These are phyloP conservation scores for Aspergillus puulaauensis DNA, from an alignment of 2,329 filamentous ascomycete genomes.

Conservation along the genomic window DNA sequence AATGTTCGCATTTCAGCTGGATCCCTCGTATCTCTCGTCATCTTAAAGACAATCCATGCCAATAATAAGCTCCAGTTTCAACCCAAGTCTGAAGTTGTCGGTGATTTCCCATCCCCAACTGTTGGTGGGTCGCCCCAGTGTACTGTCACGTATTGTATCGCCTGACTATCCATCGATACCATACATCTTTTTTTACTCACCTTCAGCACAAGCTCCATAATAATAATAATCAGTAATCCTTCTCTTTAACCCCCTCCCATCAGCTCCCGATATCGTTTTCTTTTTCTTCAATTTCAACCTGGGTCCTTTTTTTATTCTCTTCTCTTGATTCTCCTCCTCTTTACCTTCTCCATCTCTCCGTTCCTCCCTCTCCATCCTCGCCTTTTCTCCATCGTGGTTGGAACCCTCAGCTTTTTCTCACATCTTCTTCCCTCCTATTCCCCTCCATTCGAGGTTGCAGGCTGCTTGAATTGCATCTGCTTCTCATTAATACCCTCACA, in stretches of 20 bases:
- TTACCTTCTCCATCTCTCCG: conserved; percentile 12
- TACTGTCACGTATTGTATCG: conserved; percentile 12
- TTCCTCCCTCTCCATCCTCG: conserved; percentile 15
- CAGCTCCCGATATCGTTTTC: conserved; percentile 20
- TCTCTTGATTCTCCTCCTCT: conserved; percentile 11
- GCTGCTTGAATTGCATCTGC: neutral
- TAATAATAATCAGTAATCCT: conserved; percentile 12
- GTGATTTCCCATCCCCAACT: conserved; percentile 9
- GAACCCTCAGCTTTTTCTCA: conserved; percentile 17
- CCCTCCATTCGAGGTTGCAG: conserved; percentile 13
- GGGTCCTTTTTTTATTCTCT: conserved; percentile 13
- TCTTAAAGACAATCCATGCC: neutral
- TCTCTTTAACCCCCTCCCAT: conserved; percentile 10
- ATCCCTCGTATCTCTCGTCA: neutral
- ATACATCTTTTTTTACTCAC: conserved; percentile 11
- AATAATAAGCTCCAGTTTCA: neutral
- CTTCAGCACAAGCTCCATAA: conserved; percentile 6
- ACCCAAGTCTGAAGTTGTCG: neutral
- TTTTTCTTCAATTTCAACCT: conserved; percentile 13
- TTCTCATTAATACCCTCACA: conserved; percentile 16
- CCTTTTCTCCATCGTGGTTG: conserved; percentile 13
- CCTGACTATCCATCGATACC: conserved; percentile 9
- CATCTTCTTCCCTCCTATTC: conserved; percentile 23
- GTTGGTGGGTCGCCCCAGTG: conserved; percentile 5
- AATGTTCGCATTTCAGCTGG: neutral